Percentiles rank a stretch among this genome's conserved stretches.
These are phyloP conservation scores for Trichoderma gracile DNA, from an alignment of 2,329 filamentous ascomycete genomes.

Conservation along the genomic window DNA sequence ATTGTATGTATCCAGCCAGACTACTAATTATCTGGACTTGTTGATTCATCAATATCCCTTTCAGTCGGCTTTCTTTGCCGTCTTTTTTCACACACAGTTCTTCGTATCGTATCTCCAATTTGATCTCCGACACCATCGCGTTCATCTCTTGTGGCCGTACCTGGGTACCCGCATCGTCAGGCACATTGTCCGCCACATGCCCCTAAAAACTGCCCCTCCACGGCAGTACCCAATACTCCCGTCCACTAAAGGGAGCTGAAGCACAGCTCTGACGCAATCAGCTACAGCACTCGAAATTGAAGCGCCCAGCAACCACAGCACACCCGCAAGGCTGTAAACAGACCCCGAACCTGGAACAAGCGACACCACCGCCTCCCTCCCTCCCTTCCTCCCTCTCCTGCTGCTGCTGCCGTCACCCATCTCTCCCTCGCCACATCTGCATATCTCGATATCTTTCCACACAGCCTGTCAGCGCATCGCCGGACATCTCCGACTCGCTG, in stretches of 20 bases:
- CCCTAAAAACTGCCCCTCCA: background rate
- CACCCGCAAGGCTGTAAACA: constrained; percentile 38
- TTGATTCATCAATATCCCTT: no score
- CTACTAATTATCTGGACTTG: no score
- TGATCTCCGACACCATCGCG: no score
- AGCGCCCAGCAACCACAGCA: constrained; percentile 34
- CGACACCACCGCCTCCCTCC: constrained; percentile 22
- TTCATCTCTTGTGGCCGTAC: background rate
- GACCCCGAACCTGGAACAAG: constrained; percentile 21
- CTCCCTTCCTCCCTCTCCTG: background rate
- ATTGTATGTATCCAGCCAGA: no score
- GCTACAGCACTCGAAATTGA: background rate
- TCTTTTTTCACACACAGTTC: no score
- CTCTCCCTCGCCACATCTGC: background rate
- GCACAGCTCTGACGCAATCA: constrained; percentile 21
- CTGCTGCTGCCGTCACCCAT: background rate
- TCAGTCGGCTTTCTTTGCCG: no score
- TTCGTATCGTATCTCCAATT: no score
- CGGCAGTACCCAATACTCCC: constrained; percentile 5
- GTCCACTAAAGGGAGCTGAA: background rate
- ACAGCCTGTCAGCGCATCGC: constrained; percentile 13
- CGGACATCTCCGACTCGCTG: constrained; percentile 3
- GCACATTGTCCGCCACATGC: background rate
- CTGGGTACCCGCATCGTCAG: background rate
- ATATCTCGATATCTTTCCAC: background rate